phyloP scores from a whole-genome alignment of 768 basidiomycete species.

The Asterophora lycoperdoides region DNA sequence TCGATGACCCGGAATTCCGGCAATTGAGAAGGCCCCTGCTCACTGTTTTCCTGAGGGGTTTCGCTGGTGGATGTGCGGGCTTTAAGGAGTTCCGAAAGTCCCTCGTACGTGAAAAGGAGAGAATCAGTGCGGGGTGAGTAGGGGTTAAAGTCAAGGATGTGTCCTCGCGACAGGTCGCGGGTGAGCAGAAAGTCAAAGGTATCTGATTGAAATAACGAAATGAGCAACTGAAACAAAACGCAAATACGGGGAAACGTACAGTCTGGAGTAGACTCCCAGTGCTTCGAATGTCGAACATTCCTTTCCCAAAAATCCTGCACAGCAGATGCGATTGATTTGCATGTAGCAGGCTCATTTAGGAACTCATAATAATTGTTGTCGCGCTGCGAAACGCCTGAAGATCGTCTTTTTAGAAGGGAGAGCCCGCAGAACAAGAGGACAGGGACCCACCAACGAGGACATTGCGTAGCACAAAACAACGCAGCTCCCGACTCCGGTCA shows the following conservation, averaged over 20 bases:
- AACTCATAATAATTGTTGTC: constrained; percentile 89
- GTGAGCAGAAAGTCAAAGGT: constrained; percentile 85
- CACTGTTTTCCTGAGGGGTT: neutral
- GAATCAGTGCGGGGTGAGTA: constrained; percentile 84
- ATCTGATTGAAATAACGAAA: constrained; percentile 42
- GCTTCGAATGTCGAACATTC: constrained; percentile 47
- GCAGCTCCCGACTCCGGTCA: constrained; percentile 77
- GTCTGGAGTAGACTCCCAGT: constrained; percentile 53
- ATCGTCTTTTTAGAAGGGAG: neutral
- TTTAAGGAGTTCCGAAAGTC: constrained; percentile 46
- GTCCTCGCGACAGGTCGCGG: constrained; percentile 68
- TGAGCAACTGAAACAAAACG: neutral
- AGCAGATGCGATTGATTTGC: constrained; percentile 45
- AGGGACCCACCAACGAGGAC: constrained; percentile 61
- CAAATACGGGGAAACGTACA: constrained; percentile 50
- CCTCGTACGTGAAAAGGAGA: constrained; percentile 79
- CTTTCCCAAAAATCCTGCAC: constrained; percentile 64
- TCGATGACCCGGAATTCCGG: constrained; percentile 65
- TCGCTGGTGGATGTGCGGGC: neutral
- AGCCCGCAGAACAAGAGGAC: neutral
- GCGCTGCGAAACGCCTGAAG: constrained; percentile 76
- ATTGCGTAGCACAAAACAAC: constrained; percentile 83
- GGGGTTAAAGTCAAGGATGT: constrained; percentile 90
- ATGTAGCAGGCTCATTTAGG: constrained; percentile 59
- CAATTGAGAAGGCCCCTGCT: constrained; percentile 3